These are phyloP conservation scores for Thecaphora frezii DNA, from an alignment of 1,284 basidiomycete species.

Conservation along the genomic window DNA sequence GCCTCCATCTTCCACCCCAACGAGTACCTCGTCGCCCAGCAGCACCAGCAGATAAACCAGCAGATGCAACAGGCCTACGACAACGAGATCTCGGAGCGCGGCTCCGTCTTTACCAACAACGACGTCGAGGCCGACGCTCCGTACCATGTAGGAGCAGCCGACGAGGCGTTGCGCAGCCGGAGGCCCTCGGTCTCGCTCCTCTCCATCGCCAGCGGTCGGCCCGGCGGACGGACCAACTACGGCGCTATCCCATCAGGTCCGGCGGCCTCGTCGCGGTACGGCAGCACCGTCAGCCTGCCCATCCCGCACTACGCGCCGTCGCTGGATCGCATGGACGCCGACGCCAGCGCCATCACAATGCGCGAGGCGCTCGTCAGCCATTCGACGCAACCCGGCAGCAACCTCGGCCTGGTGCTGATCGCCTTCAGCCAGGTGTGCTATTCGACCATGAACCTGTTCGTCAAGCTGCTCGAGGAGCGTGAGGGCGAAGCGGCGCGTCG, in stretches of 20 bases:
- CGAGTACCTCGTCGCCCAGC: slow-evolving; percentile 27
- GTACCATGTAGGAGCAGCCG: slow-evolving; percentile 1
- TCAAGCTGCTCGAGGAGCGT: slow-evolving; percentile 64
- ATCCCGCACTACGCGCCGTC: not conserved
- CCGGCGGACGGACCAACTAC: not conserved
- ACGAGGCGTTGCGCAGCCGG: slow-evolving; percentile 3
- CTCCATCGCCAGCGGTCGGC: slow-evolving; percentile 5
- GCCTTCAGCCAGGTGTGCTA: slow-evolving; percentile 39
- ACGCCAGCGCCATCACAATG: slow-evolving; percentile 25
- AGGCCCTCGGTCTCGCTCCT: slow-evolving; percentile 11
- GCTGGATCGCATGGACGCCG: not conserved
- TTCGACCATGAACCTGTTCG: slow-evolving; percentile 65
- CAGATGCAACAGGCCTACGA: not conserved
- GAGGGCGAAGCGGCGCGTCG: slow-evolving; percentile 3
- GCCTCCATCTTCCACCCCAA: slow-evolving; percentile 35
- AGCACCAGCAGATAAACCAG: slow-evolving; percentile 8
- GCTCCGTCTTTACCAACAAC: slow-evolving; percentile 1
- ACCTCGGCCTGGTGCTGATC: slow-evolving; percentile 34
- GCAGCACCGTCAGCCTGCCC: not conserved
- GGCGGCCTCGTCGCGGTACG: slow-evolving; percentile 8
- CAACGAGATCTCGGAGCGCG: slow-evolving; percentile 1
- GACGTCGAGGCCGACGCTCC: slow-evolving; percentile 1
- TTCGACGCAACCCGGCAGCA: slow-evolving; percentile 26
- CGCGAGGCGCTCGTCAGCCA: slow-evolving; percentile 29
- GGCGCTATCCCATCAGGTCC: too few species aligned